Evolutionary conservation across 352 stramenopile species (phyloP).

Genomic region (Chrysophaeum taylorii): DNA sequence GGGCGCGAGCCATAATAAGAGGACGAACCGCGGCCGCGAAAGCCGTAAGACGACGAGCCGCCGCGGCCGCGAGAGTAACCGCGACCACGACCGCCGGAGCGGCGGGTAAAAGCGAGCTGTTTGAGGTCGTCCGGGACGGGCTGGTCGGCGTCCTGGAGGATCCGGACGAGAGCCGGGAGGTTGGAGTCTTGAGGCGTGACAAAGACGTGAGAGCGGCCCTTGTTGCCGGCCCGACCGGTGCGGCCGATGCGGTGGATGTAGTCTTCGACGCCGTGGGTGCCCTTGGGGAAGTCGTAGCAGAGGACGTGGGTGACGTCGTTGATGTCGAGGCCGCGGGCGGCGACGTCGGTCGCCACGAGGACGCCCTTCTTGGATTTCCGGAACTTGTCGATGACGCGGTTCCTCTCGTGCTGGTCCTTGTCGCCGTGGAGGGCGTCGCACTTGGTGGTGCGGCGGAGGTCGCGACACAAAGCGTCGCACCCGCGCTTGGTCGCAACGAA

Average conservation of each 20-base stretch:
- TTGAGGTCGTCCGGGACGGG: too few species aligned
- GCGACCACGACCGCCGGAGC: too few species aligned
- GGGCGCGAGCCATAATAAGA: too few species aligned
- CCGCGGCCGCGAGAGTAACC: too few species aligned
- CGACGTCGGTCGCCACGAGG: constrained; percentile 93
- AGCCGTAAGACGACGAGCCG: too few species aligned
- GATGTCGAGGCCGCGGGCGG: constrained; percentile 89
- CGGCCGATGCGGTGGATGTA: constrained; percentile 90
- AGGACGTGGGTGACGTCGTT: constrained; percentile 90
- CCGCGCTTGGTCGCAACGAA: constrained; percentile 58
- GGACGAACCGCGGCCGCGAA: too few species aligned
- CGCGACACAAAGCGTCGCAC: constrained; percentile 50
- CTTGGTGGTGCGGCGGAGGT: constrained; percentile 52
- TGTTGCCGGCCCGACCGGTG: constrained; percentile 71
- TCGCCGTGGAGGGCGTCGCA: constrained; percentile 57
- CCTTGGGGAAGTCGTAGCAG: constrained; percentile 90
- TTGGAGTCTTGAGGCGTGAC: too few species aligned
- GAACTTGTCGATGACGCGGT: constrained; percentile 83
- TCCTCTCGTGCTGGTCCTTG: constrained; percentile 54
- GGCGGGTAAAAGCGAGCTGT: too few species aligned
- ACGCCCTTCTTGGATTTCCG: constrained; percentile 80
- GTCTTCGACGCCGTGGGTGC: constrained; percentile 54
- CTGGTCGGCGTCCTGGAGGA: too few species aligned
- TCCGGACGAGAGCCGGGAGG: too few species aligned
- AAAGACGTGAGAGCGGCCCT: constrained; percentile 37